Base-by-base conservation (phyloP, 306 rosid genomes). In the Mucuna pruriens region DNA sequence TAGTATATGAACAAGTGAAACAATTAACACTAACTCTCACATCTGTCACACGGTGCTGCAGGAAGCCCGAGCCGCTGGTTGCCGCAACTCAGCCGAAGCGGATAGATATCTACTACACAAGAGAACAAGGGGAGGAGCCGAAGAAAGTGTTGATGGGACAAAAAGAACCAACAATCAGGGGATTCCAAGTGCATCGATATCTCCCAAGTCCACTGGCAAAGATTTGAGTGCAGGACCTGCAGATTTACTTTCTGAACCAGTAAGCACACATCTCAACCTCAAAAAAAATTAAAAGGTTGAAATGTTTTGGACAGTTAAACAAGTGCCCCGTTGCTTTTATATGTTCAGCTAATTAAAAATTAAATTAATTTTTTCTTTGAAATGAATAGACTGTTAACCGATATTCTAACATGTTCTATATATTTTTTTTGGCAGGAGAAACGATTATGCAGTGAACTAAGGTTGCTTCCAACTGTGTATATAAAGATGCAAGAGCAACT, bases 41-140 rank as follows among this genome's bases (percentile, higher is more conserved):
- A 46, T 84, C 15, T 61, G 72, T 68, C 26, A 44, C 54, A 45
- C 25, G 79, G 20, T 78, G 29, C 58, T 83, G 78, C 88, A 93
- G 99, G 97, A 96, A 77, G 97, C 98, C 26, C 84, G 84, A 51
- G 84, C 84, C 83, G 94, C 96, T 34, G 99, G 99, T 60, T 96
- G 94, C 79, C 93, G 92, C 72, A 87, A 85, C 55, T 48, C 93
- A 6, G 87, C 84, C 0, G 97, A 93, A 84, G 99, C 89, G 52
- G 94, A 93, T 72, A 86, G 88, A 84, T 93, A 89, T 84, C 85
- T 88, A 74, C 76, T 79, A 58, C 86, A 79, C 9, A 96, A 90
- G 85, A 87, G 91, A 84, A 87, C 65, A 84, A 88, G 85, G 83
- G 98, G 83, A 86, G n/a, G n/a, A n/a, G 89, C 90, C 12, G 98